These are phyloP conservation scores for Paramecium caudatum DNA, from an alignment of 73 alveolate species.

Conservation along the genomic window DNA sequence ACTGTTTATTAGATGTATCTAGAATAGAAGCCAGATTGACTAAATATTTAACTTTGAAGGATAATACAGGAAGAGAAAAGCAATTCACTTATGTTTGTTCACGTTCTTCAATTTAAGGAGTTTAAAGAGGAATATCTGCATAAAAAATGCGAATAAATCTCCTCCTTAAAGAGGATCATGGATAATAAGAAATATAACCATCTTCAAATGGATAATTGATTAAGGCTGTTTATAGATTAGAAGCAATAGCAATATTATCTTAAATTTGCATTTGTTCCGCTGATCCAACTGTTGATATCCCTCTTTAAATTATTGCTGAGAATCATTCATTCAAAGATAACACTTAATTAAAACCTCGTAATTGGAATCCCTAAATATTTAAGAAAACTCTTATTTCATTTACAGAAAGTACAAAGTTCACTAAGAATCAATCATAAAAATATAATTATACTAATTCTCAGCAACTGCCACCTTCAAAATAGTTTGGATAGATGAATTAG, in stretches of 20 bases:
- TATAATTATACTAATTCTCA: conserved; percentile 40
- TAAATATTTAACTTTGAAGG: conserved; percentile 61
- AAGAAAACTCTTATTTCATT: conserved; percentile 13
- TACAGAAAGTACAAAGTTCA: not conserved
- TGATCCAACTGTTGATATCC: conserved; percentile 66
- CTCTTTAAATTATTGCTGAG: conserved; percentile 67
- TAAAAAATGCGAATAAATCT: conserved; percentile 42
- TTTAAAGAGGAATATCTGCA: conserved; percentile 48
- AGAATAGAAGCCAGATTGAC: conserved; percentile 35
- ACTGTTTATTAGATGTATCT: conserved; percentile 45
- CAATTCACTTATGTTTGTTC: not conserved
- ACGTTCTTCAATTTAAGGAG: conserved; percentile 59
- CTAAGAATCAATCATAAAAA: not conserved
- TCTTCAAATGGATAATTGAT: conserved; percentile 72
- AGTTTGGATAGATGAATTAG: conserved; percentile 16
- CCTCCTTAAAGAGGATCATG: not conserved
- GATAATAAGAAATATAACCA: conserved; percentile 36
- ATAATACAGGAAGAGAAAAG: conserved; percentile 59
- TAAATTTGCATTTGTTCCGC: conserved; percentile 67
- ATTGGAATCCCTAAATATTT: conserved; percentile 77
- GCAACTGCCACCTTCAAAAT: not conserved
- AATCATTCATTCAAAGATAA: conserved; percentile 27
- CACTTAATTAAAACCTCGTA: not conserved
- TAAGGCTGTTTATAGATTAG: conserved; percentile 46
- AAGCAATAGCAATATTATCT: conserved; percentile 43